These are phyloP conservation scores for Pestalotiopsis sp. DNA, from an alignment of 2,329 filamentous ascomycete species.

Conservation along the genomic window DNA sequence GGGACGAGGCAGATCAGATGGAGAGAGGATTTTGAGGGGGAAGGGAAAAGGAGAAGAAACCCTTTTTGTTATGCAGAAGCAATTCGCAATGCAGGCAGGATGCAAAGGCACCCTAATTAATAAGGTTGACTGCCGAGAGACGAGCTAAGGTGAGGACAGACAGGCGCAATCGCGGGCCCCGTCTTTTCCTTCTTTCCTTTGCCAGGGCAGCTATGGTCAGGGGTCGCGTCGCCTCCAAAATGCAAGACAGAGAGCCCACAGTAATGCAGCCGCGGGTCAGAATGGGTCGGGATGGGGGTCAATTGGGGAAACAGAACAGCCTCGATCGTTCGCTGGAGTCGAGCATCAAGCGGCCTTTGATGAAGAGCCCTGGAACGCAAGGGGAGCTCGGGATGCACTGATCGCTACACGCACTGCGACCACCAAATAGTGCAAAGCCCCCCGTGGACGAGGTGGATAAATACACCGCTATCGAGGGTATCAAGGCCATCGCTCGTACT, in stretches of 20 bases:
- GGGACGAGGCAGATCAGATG: not conserved
- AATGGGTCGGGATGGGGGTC: not conserved
- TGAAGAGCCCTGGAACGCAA: not conserved
- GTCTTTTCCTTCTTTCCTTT: not conserved
- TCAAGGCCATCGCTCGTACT: not conserved
- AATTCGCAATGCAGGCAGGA: not conserved
- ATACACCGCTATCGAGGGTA: too few species aligned
- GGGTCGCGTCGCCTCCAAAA: not conserved
- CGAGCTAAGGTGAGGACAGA: not conserved
- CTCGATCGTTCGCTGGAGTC: conserved; percentile 1
- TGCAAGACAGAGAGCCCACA: not conserved
- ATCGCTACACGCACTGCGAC: not conserved
- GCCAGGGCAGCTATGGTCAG: not conserved
- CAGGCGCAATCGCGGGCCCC: not conserved
- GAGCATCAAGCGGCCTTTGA: not conserved
- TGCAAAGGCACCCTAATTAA: not conserved
- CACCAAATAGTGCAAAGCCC: not conserved
- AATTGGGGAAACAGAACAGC: conserved; percentile 4
- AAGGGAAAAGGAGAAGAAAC: not conserved
- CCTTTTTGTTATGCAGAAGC: not conserved
- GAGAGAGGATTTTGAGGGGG: not conserved
- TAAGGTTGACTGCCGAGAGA: not conserved
- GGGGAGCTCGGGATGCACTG: not conserved
- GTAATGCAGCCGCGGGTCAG: not conserved
- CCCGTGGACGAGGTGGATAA: too few species aligned